Percentiles rank a stretch among this genome's conserved stretches.
These are phyloP conservation scores for Anaeramoeba ignava DNA, from an alignment of 78 protist species.

Conservation along the genomic window DNA sequence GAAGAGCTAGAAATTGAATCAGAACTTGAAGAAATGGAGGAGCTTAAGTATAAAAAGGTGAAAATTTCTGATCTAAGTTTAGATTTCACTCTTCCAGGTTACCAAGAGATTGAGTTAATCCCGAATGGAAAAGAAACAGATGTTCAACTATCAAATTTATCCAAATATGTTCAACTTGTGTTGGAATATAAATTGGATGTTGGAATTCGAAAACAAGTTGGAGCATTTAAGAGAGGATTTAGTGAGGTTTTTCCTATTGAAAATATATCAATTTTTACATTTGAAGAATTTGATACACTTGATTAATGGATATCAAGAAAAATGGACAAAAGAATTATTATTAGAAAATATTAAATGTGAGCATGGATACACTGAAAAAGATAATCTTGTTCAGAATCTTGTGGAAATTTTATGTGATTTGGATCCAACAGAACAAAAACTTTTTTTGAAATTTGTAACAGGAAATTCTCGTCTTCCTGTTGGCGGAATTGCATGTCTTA, in stretches of 20 bases:
- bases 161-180: slow-evolving; percentile 40
- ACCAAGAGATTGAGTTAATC: slow-evolving; percentile 14
- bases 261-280: slow-evolving; percentile 25
- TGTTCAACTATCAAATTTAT: slow-evolving; percentile 19
- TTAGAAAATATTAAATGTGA: slow-evolving; percentile 4
- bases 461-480: slow-evolving; percentile 55
- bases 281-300: slow-evolving; percentile 33
- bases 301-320: slow-evolving; percentile 35
- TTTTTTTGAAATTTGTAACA: slow-evolving; percentile 48
- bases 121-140: slow-evolving; percentile 11
- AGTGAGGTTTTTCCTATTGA: slow-evolving; percentile 28
- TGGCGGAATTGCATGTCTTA: slow-evolving; percentile 37
- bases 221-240: slow-evolving; percentile 46
- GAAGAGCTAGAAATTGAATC: too few species aligned
- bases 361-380: slow-evolving; percentile 15
- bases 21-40: neutral
- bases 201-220: slow-evolving; percentile 40
- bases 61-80: slow-evolving; percentile 19
- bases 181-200: slow-evolving; percentile 8
- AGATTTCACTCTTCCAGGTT: slow-evolving; percentile 38
- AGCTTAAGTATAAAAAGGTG: slow-evolving; percentile 11
- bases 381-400: slow-evolving; percentile 33
- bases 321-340: neutral
- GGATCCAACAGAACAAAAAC: neutral
- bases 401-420: slow-evolving; percentile 28